A percentile compares a stretch with the other conserved stretches of the same genome.
Evolutionary conservation across 257 asterid species (phyloP).

Genomic region (Solanum chiquidenum): DNA sequence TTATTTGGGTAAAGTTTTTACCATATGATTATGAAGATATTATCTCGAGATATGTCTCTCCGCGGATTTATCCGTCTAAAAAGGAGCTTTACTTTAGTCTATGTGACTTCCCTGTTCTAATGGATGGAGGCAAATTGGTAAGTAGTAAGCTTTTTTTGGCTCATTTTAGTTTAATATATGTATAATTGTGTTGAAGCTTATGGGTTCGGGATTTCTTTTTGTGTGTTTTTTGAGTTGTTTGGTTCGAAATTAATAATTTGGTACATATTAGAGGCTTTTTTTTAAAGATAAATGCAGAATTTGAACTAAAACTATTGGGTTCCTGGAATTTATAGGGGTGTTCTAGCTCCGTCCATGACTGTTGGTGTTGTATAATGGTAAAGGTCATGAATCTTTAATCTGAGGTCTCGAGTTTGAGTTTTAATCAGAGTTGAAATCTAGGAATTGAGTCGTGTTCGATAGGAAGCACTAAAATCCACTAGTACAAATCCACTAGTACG

Average conservation of each 20-base stretch:
- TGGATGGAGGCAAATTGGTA: conserved; percentile 30
- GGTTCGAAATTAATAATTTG: neutral
- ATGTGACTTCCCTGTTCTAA: conserved; percentile 18
- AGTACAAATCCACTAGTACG: neutral
- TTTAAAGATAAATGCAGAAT: neutral
- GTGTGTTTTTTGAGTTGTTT: neutral
- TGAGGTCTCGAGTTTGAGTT: neutral
- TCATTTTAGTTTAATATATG: neutral
- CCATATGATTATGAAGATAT: conserved; percentile 18
- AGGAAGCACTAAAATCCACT: neutral
- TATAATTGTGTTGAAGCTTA: neutral
- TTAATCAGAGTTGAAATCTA: neutral
- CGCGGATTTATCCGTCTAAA: conserved; percentile 6
- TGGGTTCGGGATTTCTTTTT: neutral
- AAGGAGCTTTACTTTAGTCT: conserved; percentile 24
- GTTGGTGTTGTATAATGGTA: neutral
- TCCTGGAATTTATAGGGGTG: neutral
- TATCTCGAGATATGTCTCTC: conserved; percentile 11
- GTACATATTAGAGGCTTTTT: neutral
- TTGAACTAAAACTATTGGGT: accelerated
- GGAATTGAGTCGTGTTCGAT: neutral
- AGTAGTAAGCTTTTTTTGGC: neutral
- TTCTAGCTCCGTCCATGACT: neutral
- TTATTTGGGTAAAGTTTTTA: conserved; percentile 15
- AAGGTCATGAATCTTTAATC: neutral